Base-by-base conservation (phyloP, 345 rosid species). In the Cardamine resedifolia region DNA sequence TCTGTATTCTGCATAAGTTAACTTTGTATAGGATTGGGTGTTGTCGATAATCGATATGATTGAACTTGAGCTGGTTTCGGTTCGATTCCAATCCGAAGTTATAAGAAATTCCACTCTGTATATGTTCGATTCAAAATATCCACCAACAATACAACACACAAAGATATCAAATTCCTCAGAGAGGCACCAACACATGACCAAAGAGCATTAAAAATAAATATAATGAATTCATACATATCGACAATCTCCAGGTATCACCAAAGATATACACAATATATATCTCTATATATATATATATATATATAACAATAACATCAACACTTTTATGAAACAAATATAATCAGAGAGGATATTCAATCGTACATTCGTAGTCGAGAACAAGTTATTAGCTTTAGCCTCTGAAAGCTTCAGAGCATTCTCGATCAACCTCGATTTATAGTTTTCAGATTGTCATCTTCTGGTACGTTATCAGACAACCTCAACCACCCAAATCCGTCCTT, bases 401-500 rank as follows among this genome's bases (percentile, higher is more conserved):
- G 30, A 15, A 59, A 48, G 52, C 59, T 55, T 85, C 83, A 82
- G 0, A 57, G 23, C 65, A 76, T 66, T 33, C 33, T 72, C 1
- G 83, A 47, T 10, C 65, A 38, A 38, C 65, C 74, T 36, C n/a
- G 79, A 61, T 34, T 70, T 11, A 50, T 65, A 28, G 58, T 67
- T 69, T 84, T 84, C 27, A 9, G 28, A 64, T 61, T 26, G 34
- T 31, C 8, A 41, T 65, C 67, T 78, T 86, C 88, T 2, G 68
- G 34, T 18, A 36, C 60, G 66, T 74, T 80, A 3, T 65, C 33
- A 1, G 93, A 89, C 80, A 92, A 77, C 66, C 75, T 88, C 14
- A 82, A 71, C 98, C 98, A 90, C 3, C 69, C 76, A 28, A 77
- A 59, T 6, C 84, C 68, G 4, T 80, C 70, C 58, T 74, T 80